Evolutionary conservation across 257 asterid species (phyloP), one percentile per base, ranked within the genome.

Genomic region (Catharanthus roseus): DNA sequence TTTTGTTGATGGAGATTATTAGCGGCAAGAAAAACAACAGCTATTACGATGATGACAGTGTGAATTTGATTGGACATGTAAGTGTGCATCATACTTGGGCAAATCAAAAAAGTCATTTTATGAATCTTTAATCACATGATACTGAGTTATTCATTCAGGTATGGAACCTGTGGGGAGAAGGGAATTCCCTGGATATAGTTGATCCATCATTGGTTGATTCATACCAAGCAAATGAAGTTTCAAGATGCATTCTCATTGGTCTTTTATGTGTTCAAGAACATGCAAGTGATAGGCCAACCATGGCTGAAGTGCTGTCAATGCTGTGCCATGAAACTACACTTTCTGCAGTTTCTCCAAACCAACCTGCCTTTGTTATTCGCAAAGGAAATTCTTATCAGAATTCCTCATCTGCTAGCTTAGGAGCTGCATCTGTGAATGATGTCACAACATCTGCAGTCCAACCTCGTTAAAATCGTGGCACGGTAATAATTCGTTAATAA

Each of bases 221-320:
- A 0, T 75, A 39, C 41, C 13, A 56, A 26, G 10, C 10, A 1
- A 55, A 44, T 64, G 81, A 75, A 69, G 83, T 39, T 12, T 0
- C 41, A 31, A 70, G 77, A 56, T 78, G 79, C 71, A 64, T 78
- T 53, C 81, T 69, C 6, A 74, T 82, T 6, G 73, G 83, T 3
- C 79, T 82, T 12, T 51, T 82, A 69, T 82, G 83, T n/a, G 82
- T 81, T 18, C 81, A 81, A 39, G 72, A 68, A 18, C 65, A 64
- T 3, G 76, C 82, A 4, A 67, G 11, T 21, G 77, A 81, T 10
- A 33, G 82, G 39, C 85, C 80, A 56, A 55, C 47, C 5, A 71
- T 71, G 77, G 50, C 75, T 3, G 39, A 71, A 44, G 68, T 71
- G 18, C 28, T 71, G 0, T 74, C 74, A 54, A 77, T 74, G 78